Conservation (phyloP, 2,329 filamentous ascomycete genomes). For the Clarireedia hainanense region DNA sequence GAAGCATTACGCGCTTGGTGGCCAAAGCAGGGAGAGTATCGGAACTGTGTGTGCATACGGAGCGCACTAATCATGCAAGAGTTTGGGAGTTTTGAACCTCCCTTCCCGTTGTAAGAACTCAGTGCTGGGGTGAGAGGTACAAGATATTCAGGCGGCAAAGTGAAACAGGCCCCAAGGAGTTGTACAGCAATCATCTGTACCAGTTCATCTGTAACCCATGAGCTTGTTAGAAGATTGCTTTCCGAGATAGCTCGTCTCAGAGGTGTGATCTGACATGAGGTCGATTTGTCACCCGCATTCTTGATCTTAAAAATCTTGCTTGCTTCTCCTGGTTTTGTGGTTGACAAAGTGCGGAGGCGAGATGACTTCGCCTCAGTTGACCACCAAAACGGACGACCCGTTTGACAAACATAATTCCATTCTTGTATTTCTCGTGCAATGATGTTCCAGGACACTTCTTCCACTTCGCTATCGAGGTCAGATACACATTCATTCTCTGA, state of each 20-base stretch:
- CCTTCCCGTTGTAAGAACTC: slow-evolving; percentile 6
- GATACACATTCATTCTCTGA: slow-evolving; percentile 5
- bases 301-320: not conserved
- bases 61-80: slow-evolving; percentile 28
- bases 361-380: slow-evolving; percentile 22
- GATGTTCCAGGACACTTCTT: slow-evolving; percentile 21
- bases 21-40: slow-evolving; percentile 28
- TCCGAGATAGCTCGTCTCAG: slow-evolving; percentile 13
- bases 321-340: slow-evolving; percentile 3
- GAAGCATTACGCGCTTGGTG: slow-evolving; percentile 27
- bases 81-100: slow-evolving; percentile 13
- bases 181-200: slow-evolving; percentile 27
- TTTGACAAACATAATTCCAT: slow-evolving; percentile 27
- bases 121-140: not conserved
- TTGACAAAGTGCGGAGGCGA: slow-evolving; percentile 12
- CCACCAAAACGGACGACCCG: slow-evolving; percentile 28
- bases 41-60: slow-evolving; percentile 27
- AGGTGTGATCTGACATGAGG: not conserved
- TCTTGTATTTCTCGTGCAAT: slow-evolving; percentile 27
- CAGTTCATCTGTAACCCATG: slow-evolving; percentile 18
- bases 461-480: slow-evolving; percentile 5
- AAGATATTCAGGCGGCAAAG: slow-evolving; percentile 21
- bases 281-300: not conserved
- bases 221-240: slow-evolving; percentile 15
- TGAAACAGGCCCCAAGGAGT: slow-evolving; percentile 27